Evolutionary conservation across 345 rosid genomes (phyloP), one percentile per base, ranked within the genome.

Genomic region (Sisymbrium irio): DNA sequence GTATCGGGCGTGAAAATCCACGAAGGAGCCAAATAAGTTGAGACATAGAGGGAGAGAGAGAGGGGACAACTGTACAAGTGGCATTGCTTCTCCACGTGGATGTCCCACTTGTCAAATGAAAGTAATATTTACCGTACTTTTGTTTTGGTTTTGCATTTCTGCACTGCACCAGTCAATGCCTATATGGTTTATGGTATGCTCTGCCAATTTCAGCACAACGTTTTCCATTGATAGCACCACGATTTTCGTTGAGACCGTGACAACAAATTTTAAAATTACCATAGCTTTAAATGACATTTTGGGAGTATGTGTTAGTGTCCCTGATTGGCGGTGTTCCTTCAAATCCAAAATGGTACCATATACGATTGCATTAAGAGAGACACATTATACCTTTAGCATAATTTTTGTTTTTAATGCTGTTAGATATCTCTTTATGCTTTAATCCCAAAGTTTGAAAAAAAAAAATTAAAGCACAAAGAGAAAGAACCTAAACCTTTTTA

Each of bases 41-140:
- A 33, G 15, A 1, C 44, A 60, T 59, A n/a, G 7, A 69, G 36
- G 39, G 8, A 22, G 22, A 45, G 35, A 61, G 3, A 15, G 28
- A 32, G 45, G 27, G 25, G 63, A 75, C 78, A 67, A 75, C 74
- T 75, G 25, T 56, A 75, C 78, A 67, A 75, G 78, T 75, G 77
- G 20, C 46, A 45, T 64, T 3, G 68, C 3, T 37, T 50, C 41
- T 57, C 77, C 80, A 77, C 80, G 80, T 71, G 56, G 68, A 47
- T 58, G 35, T 65, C 68, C 55, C 80, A 77, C 80, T 71, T 77
- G 80, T 72, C 77, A 77, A 22, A 55, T 56, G 1, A 10, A 39
- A 50, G 36, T 65, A 55, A 51, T 28, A 54, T 41, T 39, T 27
- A 35, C 8, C 19, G n/a, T 44, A 63, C 67, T 28, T 36, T 28